Evolutionary conservation across 192 early-diverging fungal genomes (phyloP).

Genomic region (Podochytrium sp.): DNA sequence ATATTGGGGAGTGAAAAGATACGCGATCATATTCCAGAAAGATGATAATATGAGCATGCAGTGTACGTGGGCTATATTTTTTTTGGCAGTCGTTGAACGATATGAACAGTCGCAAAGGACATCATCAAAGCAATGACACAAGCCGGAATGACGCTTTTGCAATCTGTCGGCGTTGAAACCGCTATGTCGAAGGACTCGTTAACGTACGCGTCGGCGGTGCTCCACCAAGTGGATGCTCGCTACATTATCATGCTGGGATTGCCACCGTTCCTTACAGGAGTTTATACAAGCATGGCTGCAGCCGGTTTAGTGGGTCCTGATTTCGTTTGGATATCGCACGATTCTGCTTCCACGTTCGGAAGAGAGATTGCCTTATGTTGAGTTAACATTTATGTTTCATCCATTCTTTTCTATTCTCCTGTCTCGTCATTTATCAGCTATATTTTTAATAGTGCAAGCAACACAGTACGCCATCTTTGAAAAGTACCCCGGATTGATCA

Average conservation of each 20-base stretch:
- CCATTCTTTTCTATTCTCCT: too few species aligned
- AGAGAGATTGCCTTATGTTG: background rate
- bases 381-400: too few species aligned
- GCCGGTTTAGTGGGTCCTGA: background rate
- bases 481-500: constrained; percentile 4
- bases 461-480: too few species aligned
- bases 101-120: background rate
- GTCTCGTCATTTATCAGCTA: too few species aligned
- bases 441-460: too few species aligned
- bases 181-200: background rate
- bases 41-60: background rate
- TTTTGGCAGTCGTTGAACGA: too few species aligned
- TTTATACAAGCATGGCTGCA: background rate
- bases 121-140: background rate
- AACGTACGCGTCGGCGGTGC: background rate
- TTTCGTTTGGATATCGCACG: background rate
- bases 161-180: background rate
- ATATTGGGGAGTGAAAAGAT: background rate
- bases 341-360: background rate
- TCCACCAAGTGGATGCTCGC: background rate
- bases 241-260: background rate
- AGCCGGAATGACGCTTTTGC: background rate
- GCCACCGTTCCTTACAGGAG: background rate
- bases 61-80: background rate
- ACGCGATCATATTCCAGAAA: background rate